Base-by-base conservation (phyloP, 768 basidiomycete species). In the Mycena sanguinolenta region DNA sequence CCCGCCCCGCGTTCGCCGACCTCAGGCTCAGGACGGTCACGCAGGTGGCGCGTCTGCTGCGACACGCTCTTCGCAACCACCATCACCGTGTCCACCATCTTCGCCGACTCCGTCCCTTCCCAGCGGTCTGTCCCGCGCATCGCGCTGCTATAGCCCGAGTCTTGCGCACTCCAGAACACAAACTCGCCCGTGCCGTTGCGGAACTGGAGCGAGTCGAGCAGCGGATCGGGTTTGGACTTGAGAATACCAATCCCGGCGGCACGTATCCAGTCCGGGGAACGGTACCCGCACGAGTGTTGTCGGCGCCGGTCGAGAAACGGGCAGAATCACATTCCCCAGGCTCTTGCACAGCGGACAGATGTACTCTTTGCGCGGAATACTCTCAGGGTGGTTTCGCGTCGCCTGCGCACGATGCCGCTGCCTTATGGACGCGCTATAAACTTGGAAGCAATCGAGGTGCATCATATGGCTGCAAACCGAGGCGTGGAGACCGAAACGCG, bases 321-420 rank as follows among this genome's bases (percentile, higher is more conserved):
- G 98, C 0, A 99, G 86, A 49, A 99, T 92, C 34, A 96, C 90
- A 79, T 99, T 99, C 4, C 97, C 96, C 8, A 98, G 84, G 74
- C 95, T 96, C 82, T 99, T 99, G 85, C 98, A 99, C 5, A 99
- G 83, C 1, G 98, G 98, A 75, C 98, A 99, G 55, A 98, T 94
- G 82, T 92, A 99, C 76, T 99, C 98, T 74, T 93, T 93, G 46
- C 98, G 88, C 19, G 93, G 90, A n/a, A 96, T 95, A 75, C 91
- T 93, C 78, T 99, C 97, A 0, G 98, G 97, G 76, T 98, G 97
- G 73, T 96, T 95, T 44, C 98, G 85, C 8, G 95, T 95, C 7
- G 94, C 90, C 74, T 99, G 97, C 0, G 92, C 86, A 10, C 93
- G 88, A 77, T 97, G 96, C 16, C 97, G 92, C 70, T 93, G 91